phyloP scores from a whole-genome alignment of 345 rosid genomes.

The Erucastrum elatum region DNA sequence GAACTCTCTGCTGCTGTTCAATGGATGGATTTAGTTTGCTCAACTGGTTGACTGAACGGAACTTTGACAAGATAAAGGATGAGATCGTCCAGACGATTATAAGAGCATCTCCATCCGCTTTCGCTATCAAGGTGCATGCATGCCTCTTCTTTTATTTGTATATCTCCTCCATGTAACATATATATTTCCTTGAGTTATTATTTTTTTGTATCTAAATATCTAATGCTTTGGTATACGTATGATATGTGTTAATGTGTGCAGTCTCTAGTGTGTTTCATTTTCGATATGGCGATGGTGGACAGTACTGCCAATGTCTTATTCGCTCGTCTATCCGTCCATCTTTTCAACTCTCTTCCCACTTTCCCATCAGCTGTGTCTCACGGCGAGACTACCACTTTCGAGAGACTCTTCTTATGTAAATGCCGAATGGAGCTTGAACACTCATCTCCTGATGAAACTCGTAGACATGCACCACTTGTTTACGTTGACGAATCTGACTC shows the following conservation, averaged over 20 bases:
- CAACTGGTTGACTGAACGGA: conserved; percentile 26
- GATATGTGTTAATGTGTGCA: background rate
- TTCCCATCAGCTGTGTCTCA: conserved; percentile 14
- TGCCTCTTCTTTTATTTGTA: background rate
- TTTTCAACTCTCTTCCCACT: conserved; percentile 18
- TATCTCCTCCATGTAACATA: background rate
- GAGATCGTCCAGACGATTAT: conserved; percentile 28
- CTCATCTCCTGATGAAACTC: background rate
- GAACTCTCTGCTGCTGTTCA: background rate
- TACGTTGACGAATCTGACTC: conserved; percentile 1
- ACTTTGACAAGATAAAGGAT: conserved; percentile 31
- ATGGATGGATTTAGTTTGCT: conserved; percentile 4
- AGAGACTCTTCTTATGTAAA: conserved; percentile 3
- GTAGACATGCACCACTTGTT: background rate
- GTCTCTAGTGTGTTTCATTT: conserved; percentile 26
- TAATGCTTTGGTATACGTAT: background rate
- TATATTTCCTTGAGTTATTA: background rate
- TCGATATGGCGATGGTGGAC: conserved; percentile 34
- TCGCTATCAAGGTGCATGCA: conserved; percentile 1
- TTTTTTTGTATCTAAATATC: background rate
- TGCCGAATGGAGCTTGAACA: conserved; percentile 21
- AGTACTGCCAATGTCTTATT: background rate
- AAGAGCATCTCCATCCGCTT: conserved; percentile 4
- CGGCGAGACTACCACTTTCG: conserved; percentile 15
- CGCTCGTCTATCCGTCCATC: conserved; percentile 25